phyloP scores from a whole-genome alignment of 495 filamentous ascomycete genomes.

The Daldinia concentrica region DNA sequence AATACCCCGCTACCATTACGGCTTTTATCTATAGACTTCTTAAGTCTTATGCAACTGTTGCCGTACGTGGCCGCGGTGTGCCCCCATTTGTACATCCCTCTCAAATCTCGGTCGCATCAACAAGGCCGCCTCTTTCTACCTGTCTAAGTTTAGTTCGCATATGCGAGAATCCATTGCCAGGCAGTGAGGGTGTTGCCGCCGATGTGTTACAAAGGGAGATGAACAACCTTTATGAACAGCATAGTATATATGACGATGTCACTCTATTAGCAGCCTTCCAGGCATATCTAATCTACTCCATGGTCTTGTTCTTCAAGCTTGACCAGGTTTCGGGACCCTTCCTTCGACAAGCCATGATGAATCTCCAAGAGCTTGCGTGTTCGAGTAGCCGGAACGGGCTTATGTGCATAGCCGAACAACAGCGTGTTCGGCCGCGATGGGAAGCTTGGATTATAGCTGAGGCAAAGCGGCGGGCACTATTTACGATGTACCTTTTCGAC shows the following conservation, averaged over 20 bases:
- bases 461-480: constrained; percentile 58
- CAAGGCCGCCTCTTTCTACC: constrained; percentile 51
- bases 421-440: constrained; percentile 54
- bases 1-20: constrained; percentile 48
- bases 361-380: constrained; percentile 57
- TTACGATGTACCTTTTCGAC: constrained; percentile 61
- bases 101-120: constrained; percentile 40
- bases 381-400: constrained; percentile 50
- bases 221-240: constrained; percentile 47
- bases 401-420: constrained; percentile 53
- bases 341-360: constrained; percentile 56
- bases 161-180: constrained; percentile 51
- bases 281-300: constrained; percentile 58
- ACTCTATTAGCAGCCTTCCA: constrained; percentile 57
- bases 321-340: constrained; percentile 37
- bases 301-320: constrained; percentile 55
- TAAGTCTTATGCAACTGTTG: constrained; percentile 53
- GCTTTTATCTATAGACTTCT: constrained; percentile 55
- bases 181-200: constrained; percentile 49
- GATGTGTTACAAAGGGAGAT: constrained; percentile 55
- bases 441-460: constrained; percentile 60
- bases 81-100: constrained; percentile 55
- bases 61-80: constrained; percentile 50
- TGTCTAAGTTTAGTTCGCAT: constrained; percentile 57
- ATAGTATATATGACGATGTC: constrained; percentile 49